These are phyloP conservation scores for Boletus vermiculosoides DNA, from an alignment of 768 basidiomycete genomes.

Conservation along the genomic window DNA sequence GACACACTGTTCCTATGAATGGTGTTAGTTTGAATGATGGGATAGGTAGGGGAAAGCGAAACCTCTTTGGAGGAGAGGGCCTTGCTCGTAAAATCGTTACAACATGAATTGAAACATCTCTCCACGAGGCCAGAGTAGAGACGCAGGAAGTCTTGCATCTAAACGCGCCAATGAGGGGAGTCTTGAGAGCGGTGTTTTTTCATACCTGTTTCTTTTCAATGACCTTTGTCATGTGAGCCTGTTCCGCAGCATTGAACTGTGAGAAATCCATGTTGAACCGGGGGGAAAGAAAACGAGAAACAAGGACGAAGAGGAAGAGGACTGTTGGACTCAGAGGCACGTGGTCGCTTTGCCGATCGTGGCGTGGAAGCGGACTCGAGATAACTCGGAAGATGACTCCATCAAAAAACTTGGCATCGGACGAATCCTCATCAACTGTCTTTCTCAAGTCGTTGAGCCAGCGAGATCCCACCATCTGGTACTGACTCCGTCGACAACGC, in stretches of 20 bases:
- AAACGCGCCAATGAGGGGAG: constrained; percentile 7
- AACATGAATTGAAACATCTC: constrained; percentile 92
- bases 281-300: neutral
- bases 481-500: constrained; percentile 8
- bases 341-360: constrained; percentile 13
- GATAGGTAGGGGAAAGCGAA: constrained; percentile 4
- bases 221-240: constrained; percentile 92
- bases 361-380: constrained; percentile 1
- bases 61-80: constrained; percentile 93
- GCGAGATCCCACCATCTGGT: constrained; percentile 3
- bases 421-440: neutral
- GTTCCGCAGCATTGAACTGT: constrained; percentile 83
- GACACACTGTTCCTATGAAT: constrained; percentile 79
- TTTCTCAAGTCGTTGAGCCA: neutral
- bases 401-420: neutral
- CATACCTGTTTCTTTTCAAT: constrained; percentile 96
- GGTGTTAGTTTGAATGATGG: constrained; percentile 7
- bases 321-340: constrained; percentile 1
- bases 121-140: constrained; percentile 95
- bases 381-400: neutral
- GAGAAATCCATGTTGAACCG: constrained; percentile 79
- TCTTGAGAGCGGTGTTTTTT: neutral
- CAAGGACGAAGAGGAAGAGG: too few relatives aligned
- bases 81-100: constrained; percentile 96
- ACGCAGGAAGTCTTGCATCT: constrained; percentile 99